Percentiles rank a stretch among this genome's conserved stretches.
Conservation (phyloP, 257 asterid species). For the Vinca minor region DNA sequence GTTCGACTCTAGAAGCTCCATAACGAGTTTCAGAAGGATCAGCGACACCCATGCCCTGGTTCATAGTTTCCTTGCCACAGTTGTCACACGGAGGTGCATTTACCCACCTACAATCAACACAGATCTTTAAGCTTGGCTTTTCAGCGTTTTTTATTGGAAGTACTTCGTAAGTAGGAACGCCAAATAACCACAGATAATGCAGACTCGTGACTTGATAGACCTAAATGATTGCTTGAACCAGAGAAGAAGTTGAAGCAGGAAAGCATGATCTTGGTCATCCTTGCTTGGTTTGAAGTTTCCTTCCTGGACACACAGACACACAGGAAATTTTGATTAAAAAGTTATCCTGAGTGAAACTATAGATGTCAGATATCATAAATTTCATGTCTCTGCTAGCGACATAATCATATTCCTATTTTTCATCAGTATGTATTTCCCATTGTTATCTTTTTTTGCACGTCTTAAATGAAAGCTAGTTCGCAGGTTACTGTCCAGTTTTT, state of each 20-base stretch:
- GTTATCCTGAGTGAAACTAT: no score
- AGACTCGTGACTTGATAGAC: conserved; percentile 29
- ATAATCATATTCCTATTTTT: no score
- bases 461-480: no score
- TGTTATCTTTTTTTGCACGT: no score
- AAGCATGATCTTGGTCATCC: conserved; percentile 69
- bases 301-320: conserved; percentile 42
- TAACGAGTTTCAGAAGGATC: conserved; percentile 51
- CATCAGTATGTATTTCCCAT: no score
- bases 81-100: conserved; percentile 83
- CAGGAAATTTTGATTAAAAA: conserved; percentile 17
- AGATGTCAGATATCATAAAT: no score
- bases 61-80: conserved; percentile 57
- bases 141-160: neutral
- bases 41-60: conserved; percentile 70
- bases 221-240: conserved; percentile 98
- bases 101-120: conserved; percentile 55
- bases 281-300: conserved; percentile 69
- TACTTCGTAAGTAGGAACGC: neutral
- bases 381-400: no score
- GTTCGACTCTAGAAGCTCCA: conserved; percentile 83
- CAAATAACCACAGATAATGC: no score
- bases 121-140: neutral
- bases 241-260: conserved; percentile 87
- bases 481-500: no score